Evolutionary conservation across 768 basidiomycete genomes (phyloP).

Genomic region (Leccinum subtestaceum): DNA sequence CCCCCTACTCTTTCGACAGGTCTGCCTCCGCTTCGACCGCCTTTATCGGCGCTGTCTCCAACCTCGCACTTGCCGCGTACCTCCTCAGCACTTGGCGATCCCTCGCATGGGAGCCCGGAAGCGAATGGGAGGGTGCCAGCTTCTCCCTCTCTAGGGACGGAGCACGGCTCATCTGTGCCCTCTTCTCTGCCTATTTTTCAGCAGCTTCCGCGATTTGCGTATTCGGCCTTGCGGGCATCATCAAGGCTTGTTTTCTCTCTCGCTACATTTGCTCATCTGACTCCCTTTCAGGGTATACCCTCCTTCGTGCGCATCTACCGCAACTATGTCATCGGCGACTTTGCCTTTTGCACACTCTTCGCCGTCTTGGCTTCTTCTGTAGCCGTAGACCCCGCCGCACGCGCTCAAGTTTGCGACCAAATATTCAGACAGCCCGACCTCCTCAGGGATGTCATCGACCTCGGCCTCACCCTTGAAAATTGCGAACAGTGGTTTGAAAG

Average conservation of each 20-base stretch:
- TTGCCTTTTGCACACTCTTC: slow-evolving; percentile 63
- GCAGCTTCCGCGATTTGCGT: slow-evolving; percentile 61
- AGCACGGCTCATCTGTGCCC: slow-evolving; percentile 52
- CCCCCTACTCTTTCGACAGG: slow-evolving; percentile 22
- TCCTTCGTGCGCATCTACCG: slow-evolving; percentile 75
- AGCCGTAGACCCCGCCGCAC: slow-evolving; percentile 52
- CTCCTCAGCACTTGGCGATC: slow-evolving; percentile 44
- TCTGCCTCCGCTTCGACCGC: slow-evolving; percentile 38
- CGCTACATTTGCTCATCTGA: neutral
- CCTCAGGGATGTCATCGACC: slow-evolving; percentile 63
- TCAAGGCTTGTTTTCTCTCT: slow-evolving; percentile 47
- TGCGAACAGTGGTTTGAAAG: slow-evolving; percentile 79
- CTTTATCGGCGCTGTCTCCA: slow-evolving; percentile 38
- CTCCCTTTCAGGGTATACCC: slow-evolving; percentile 49
- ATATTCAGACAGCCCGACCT: slow-evolving; percentile 74
- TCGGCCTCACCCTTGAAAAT: slow-evolving; percentile 74
- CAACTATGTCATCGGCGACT: slow-evolving; percentile 78
- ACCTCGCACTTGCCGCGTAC: slow-evolving; percentile 39
- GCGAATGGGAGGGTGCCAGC: slow-evolving; percentile 47
- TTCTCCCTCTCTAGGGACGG: slow-evolving; percentile 41
- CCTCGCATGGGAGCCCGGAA: slow-evolving; percentile 45
- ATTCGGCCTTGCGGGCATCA: slow-evolving; percentile 65
- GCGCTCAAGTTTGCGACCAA: slow-evolving; percentile 68
- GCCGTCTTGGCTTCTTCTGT: slow-evolving; percentile 56
- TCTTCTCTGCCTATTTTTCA: slow-evolving; percentile 65